A percentile compares a stretch with the other conserved stretches of the same genome.
Evolutionary conservation across 257 asterid species (phyloP).

Genomic region (Verbena officinalis): DNA sequence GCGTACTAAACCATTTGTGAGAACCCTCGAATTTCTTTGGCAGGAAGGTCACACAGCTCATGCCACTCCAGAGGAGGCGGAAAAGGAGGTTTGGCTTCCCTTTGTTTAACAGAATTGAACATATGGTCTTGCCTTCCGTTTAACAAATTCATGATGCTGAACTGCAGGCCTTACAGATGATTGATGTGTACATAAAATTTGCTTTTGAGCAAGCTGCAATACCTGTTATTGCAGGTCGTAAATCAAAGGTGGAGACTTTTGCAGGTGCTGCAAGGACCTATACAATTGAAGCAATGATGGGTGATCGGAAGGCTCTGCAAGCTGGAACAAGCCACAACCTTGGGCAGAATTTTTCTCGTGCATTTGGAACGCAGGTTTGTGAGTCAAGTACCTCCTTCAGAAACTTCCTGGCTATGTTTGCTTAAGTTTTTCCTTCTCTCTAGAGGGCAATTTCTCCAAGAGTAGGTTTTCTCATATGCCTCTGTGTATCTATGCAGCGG

Average conservation of each 20-base stretch:
- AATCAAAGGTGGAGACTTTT: conserved; percentile 89
- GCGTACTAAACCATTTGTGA: conserved; percentile 95
- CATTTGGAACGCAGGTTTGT: conserved; percentile 88
- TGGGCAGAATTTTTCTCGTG: conserved; percentile 97
- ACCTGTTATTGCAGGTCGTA: conserved; percentile 96
- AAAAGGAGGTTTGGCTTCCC: conserved; percentile 67
- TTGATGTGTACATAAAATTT: conserved; percentile 83
- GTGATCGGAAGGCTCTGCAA: conserved; percentile 96
- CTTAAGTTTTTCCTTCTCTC: conserved; percentile 8
- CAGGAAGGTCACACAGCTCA: conserved; percentile 99
- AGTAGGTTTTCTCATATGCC: background rate
- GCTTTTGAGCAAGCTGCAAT: conserved; percentile 98
- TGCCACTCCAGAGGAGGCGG: conserved; percentile 91
- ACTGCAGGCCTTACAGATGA: conserved; percentile 97
- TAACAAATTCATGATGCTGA: conserved; percentile 38
- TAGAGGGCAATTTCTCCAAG: background rate
- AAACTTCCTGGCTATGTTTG: conserved; percentile 13
- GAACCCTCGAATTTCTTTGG: conserved; percentile 98
- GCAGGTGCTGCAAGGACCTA: conserved; percentile 96
- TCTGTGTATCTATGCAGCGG: background rate
- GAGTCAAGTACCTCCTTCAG: conserved; percentile 17
- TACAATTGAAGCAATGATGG: conserved; percentile 99
- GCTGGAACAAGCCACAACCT: conserved; percentile 99
- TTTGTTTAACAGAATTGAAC: conserved; percentile 11
- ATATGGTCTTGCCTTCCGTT: conserved; percentile 30